Evolutionary conservation across 371 early-diverging fungal genomes (phyloP).

Genomic region (Mortierella sp.): DNA sequence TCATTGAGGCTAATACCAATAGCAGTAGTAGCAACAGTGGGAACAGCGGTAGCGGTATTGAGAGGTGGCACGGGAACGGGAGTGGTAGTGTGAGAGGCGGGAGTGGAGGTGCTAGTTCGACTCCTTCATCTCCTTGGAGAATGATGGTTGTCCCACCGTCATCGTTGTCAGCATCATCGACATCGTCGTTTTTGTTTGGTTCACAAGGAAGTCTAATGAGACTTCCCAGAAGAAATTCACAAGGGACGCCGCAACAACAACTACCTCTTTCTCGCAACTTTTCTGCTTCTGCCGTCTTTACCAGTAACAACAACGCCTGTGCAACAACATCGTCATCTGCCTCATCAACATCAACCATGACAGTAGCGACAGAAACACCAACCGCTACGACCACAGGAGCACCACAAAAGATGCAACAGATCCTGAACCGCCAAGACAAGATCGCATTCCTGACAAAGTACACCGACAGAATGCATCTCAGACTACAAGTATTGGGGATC

Average conservation of each 20-base stretch:
- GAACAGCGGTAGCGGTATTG: not conserved
- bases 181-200: not conserved
- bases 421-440: constrained; percentile 33
- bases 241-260: not conserved
- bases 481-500: constrained; percentile 42
- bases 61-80: not conserved
- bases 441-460: constrained; percentile 53
- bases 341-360: not conserved
- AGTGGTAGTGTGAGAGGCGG: too few species aligned
- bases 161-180: not conserved
- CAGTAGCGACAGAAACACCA: not conserved
- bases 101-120: not conserved
- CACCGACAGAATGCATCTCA: constrained; percentile 48
- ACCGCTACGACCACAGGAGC: not conserved
- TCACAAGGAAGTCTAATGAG: not conserved
- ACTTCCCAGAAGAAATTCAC: not conserved
- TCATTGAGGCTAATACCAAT: not conserved
- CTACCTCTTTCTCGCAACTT: not conserved
- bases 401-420: constrained; percentile 13
- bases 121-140: not conserved
- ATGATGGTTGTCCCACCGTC: not conserved
- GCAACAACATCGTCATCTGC: not conserved
- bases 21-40: not conserved
- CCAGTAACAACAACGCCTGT: not conserved
- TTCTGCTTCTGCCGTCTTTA: not conserved